phyloP scores from a whole-genome alignment of 2,329 filamentous ascomycete species.

The Stromatinia cepivora region DNA sequence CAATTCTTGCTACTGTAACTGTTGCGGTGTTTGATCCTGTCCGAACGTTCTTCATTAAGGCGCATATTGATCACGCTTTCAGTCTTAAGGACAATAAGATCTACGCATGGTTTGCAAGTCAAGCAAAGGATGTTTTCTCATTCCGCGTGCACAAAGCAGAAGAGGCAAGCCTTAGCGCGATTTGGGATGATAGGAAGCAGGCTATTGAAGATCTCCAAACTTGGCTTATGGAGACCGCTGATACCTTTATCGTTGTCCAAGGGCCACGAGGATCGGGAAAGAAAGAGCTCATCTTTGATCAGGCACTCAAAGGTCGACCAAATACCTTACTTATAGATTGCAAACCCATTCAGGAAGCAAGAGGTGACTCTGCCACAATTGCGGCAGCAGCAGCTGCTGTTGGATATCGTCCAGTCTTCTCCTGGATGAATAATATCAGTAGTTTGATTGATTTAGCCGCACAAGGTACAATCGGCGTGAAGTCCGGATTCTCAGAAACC shows the following conservation, averaged over 20 bases:
- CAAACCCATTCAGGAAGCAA: constrained; percentile 87
- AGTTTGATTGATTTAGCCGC: constrained; percentile 90
- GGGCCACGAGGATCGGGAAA: constrained; percentile 91
- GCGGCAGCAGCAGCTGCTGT: constrained; percentile 77
- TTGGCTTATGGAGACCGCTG: constrained; percentile 84
- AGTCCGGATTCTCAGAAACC: constrained; percentile 91
- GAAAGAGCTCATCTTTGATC: constrained; percentile 80
- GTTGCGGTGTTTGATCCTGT: constrained; percentile 94
- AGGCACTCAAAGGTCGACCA: constrained; percentile 72
- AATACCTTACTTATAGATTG: constrained; percentile 88
- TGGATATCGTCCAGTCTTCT: constrained; percentile 90
- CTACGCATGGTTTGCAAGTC: constrained; percentile 78
- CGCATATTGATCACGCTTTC: constrained; percentile 78
- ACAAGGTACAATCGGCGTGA: constrained; percentile 90
- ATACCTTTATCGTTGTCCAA: constrained; percentile 92
- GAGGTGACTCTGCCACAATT: constrained; percentile 84
- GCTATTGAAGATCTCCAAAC: constrained; percentile 79
- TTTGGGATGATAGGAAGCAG: constrained; percentile 60
- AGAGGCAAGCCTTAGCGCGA: constrained; percentile 69
- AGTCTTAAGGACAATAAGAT: constrained; percentile 71
- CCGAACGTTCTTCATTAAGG: constrained; percentile 86
- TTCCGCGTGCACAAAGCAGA: constrained; percentile 59
- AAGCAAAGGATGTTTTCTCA: constrained; percentile 65
- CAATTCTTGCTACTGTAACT: constrained; percentile 77
- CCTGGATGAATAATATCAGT: constrained; percentile 93